A percentile compares a stretch with the other conserved stretches of the same genome.
Evolutionary conservation across 495 filamentous ascomycete genomes (phyloP).

Genomic region (Hypoxylon rickii): DNA sequence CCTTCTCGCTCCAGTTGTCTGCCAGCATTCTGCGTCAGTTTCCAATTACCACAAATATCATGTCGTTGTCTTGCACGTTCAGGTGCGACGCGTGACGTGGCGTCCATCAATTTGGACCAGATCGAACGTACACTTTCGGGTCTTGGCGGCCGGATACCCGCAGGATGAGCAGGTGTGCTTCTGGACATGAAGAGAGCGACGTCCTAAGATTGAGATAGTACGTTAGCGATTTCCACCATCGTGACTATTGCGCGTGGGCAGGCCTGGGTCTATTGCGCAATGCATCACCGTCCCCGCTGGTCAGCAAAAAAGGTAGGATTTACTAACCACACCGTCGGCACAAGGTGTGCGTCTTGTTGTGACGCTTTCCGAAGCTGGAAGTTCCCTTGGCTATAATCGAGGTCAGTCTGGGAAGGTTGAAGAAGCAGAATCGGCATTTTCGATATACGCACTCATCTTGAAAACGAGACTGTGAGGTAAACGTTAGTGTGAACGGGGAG

Average conservation of each 20-base stretch:
- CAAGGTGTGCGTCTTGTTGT: constrained; percentile 99
- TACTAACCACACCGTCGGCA: constrained; percentile 98
- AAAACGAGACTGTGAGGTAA: constrained; percentile 30
- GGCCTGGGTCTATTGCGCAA: constrained; percentile 3
- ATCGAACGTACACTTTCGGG: constrained; percentile 88
- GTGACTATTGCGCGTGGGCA: not conserved
- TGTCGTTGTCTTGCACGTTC: too few species aligned
- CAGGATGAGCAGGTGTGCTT: constrained; percentile 98
- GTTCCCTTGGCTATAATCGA: constrained; percentile 77
- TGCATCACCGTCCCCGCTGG: not conserved
- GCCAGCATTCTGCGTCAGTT: too few species aligned
- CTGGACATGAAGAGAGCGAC: constrained; percentile 97
- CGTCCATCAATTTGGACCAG: too few species aligned
- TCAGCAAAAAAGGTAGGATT: constrained; percentile 5
- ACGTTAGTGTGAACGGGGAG: constrained; percentile 14
- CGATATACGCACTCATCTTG: constrained; percentile 42
- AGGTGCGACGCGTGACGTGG: too few species aligned
- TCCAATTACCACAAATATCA: too few species aligned
- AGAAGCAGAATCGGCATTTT: constrained; percentile 8
- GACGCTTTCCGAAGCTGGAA: constrained; percentile 95
- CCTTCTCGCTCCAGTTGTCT: constrained; percentile 99
- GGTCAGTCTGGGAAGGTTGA: constrained; percentile 39
- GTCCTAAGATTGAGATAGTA: constrained; percentile 59
- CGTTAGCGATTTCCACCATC: constrained; percentile 28
- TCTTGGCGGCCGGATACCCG: constrained; percentile 97